Percentiles rank a stretch among this genome's conserved stretches.
Evolutionary conservation across 129 eudicot genomes (phyloP).

Genomic region (Artemisia tridentata): DNA sequence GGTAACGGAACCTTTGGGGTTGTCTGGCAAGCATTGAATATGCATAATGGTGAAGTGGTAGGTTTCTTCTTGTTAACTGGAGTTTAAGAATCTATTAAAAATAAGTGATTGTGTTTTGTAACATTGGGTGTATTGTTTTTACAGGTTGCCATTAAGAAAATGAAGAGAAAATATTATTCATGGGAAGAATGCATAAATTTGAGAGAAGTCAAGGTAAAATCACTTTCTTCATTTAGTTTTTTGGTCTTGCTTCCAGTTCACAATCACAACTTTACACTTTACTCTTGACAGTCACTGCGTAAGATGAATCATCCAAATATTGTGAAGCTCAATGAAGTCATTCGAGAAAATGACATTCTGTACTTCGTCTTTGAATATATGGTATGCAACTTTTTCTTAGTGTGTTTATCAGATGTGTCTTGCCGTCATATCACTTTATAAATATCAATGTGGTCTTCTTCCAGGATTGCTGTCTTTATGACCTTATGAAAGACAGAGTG

Average conservation of each 20-base stretch:
- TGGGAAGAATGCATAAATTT: conserved; percentile 97
- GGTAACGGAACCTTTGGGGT: conserved; percentile 92
- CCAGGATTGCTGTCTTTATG: conserved; percentile 82
- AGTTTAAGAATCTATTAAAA: neutral
- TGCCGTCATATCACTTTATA: neutral
- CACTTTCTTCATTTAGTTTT: neutral
- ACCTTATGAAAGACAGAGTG: conserved; percentile 69
- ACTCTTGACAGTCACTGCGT: conserved; percentile 64
- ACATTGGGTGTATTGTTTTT: conserved; percentile 17
- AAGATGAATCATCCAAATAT: conserved; percentile 86
- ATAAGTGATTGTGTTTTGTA: conserved; percentile 5
- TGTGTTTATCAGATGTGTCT: conserved; percentile 8
- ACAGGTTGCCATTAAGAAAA: conserved; percentile 90
- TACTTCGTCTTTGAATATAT: conserved; percentile 88
- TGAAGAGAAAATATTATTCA: conserved; percentile 88
- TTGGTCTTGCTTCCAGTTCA: conserved; percentile 6
- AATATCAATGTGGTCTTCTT: neutral
- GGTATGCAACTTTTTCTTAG: conserved; percentile 39
- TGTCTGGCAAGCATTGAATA: conserved; percentile 85
- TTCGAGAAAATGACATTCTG: conserved; percentile 69
- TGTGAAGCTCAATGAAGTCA: conserved; percentile 93
- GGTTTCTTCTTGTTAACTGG: conserved; percentile 20
- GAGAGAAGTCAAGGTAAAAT: conserved; percentile 92
- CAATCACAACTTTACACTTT: conserved; percentile 12
- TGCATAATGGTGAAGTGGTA: conserved; percentile 87